Percentiles rank a stretch among this genome's conserved stretches.
Evolutionary conservation across 202 grass and related monocot species (phyloP).

Genomic region (Carex sylvatica): DNA sequence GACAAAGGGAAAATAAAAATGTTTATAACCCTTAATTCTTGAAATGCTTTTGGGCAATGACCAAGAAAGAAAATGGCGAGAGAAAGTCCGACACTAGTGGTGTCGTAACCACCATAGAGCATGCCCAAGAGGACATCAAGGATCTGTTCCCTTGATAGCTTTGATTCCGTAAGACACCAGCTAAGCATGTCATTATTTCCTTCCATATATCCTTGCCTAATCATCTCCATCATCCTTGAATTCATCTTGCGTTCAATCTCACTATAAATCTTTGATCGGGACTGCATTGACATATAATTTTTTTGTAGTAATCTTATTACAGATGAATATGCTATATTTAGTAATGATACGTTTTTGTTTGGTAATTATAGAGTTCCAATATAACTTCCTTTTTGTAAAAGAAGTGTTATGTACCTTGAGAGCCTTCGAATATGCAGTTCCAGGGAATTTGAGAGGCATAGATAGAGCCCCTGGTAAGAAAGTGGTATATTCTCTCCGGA

Average conservation of each 20-base stretch:
- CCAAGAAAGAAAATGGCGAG: slow-evolving; percentile 26
- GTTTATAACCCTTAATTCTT: slow-evolving; percentile 23
- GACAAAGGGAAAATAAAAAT: neutral
- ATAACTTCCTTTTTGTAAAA: neutral
- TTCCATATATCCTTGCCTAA: neutral
- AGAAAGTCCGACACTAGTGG: neutral
- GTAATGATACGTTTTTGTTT: neutral
- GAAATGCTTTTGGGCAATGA: slow-evolving; percentile 26
- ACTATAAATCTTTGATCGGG: neutral
- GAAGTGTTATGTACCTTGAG: slow-evolving; percentile 11
- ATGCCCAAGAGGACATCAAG: slow-evolving; percentile 26
- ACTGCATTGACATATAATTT: slow-evolving; percentile 7
- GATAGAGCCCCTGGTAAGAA: slow-evolving; percentile 38
- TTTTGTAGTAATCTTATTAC: too few relatives aligned
- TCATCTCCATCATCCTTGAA: slow-evolving; percentile 18
- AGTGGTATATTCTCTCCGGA: slow-evolving; percentile 24
- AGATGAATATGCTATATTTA: neutral
- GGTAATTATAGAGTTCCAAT: neutral
- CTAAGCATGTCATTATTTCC: slow-evolving; percentile 27
- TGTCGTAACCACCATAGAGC: slow-evolving; percentile 33
- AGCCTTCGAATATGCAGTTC: slow-evolving; percentile 39
- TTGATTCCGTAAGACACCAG: slow-evolving; percentile 25
- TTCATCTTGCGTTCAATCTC: slow-evolving; percentile 17
- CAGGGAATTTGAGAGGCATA: slow-evolving; percentile 29
- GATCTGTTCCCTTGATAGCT: slow-evolving; percentile 31